Evolutionary conservation across 164 flowering plant species (phyloP).

Genomic region (Stephania japonica): DNA sequence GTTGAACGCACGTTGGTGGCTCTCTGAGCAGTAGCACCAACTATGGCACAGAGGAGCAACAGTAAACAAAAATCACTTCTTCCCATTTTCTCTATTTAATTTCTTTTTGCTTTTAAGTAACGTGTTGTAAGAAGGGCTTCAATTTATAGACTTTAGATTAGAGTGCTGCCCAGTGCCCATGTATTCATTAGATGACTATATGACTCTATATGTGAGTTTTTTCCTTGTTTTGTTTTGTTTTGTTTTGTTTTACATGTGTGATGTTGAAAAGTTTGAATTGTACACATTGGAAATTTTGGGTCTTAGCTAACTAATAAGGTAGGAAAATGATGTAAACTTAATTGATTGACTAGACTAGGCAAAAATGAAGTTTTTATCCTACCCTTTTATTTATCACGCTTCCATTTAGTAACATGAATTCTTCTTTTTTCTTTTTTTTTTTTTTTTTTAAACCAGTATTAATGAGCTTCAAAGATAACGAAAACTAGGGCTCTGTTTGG

Average conservation of each 20-base stretch:
- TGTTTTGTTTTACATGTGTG: neutral
- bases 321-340: too few species aligned
- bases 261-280: neutral
- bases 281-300: neutral
- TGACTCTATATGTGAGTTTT: neutral
- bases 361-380: too few species aligned
- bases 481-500: too few species aligned
- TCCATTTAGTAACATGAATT: too few species aligned
- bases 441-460: too few species aligned
- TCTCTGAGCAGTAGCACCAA: neutral
- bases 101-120: neutral
- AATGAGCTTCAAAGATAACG: too few species aligned
- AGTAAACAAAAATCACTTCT: neutral
- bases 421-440: too few species aligned
- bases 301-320: neutral
- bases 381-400: too few species aligned
- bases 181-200: neutral
- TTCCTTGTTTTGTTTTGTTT: neutral
- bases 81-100: neutral
- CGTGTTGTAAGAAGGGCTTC: neutral
- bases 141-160: conserved; percentile 1
- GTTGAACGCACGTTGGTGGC: conserved; percentile 28
- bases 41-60: neutral
- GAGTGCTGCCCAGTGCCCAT: neutral
- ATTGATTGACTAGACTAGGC: too few species aligned